Percentiles rank a stretch among this genome's conserved stretches.
Evolutionary conservation across 768 basidiomycete species (phyloP).

Genomic region (Hygrocybe coccinea): DNA sequence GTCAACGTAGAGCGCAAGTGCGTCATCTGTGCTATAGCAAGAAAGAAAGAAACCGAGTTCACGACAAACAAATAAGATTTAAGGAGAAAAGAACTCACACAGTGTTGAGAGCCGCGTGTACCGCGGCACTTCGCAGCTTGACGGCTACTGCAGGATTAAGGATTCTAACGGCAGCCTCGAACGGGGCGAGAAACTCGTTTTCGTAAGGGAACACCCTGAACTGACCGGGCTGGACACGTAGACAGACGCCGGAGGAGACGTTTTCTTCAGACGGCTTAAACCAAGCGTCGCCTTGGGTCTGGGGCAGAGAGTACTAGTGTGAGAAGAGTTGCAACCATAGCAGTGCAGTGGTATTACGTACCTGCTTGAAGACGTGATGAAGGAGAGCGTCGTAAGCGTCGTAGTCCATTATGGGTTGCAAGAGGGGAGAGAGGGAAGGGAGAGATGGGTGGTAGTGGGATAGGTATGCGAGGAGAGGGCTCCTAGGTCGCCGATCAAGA

Average conservation of each 20-base stretch:
- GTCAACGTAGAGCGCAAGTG: slow-evolving; percentile 64
- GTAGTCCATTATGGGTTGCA: slow-evolving; percentile 57
- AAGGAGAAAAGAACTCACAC: slow-evolving; percentile 43
- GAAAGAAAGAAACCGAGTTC: slow-evolving; percentile 9
- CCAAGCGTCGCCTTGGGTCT: slow-evolving; percentile 83
- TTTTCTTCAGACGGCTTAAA: slow-evolving; percentile 84
- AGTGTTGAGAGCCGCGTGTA: slow-evolving; percentile 70
- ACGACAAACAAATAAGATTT: not conserved
- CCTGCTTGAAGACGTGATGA: slow-evolving; percentile 75
- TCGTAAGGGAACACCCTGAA: slow-evolving; percentile 86
- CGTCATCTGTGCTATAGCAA: slow-evolving; percentile 49
- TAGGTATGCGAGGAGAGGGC: too few relatives aligned
- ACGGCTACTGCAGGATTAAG: slow-evolving; percentile 84
- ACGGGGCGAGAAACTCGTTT: slow-evolving; percentile 72
- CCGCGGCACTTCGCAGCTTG: slow-evolving; percentile 72
- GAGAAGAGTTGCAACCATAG: too few relatives aligned
- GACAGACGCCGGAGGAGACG: slow-evolving; percentile 71
- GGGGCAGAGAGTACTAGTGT: not conserved
- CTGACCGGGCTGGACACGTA: slow-evolving; percentile 60
- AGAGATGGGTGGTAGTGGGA: slow-evolving; percentile 18
- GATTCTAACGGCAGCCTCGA: slow-evolving; percentile 69
- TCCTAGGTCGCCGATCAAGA: slow-evolving; percentile 19
- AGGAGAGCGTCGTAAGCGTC: slow-evolving; percentile 76
- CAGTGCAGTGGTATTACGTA: slow-evolving; percentile 37
- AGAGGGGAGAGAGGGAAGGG: slow-evolving; percentile 29